Percentiles rank a stretch among this genome's conserved stretches.
Evolutionary conservation across 1,284 basidiomycete species (phyloP).

Genomic region (Sporisorium reilianum): DNA sequence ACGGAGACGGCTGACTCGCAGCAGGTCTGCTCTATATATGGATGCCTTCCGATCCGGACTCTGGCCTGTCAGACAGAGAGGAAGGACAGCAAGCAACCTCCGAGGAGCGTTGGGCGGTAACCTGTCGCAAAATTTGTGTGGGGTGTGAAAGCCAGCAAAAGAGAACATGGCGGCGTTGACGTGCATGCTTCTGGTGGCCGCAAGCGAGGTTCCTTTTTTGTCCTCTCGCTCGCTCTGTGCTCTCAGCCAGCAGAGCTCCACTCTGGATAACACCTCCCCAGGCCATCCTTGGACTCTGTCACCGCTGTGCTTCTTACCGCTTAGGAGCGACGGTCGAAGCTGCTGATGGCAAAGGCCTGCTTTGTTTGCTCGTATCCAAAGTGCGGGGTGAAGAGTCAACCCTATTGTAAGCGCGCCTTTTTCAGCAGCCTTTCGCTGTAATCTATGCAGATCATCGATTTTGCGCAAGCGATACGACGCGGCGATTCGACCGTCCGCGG

Average conservation of each 20-base stretch:
- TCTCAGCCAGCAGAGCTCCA: background rate
- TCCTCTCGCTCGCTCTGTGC: background rate
- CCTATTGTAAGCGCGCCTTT: background rate
- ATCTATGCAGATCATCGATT: too few relatives aligned
- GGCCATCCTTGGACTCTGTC: background rate
- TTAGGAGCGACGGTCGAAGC: background rate
- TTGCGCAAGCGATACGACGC: background rate
- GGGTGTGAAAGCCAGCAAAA: slow-evolving; percentile 13
- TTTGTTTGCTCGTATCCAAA: background rate
- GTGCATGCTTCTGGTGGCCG: background rate
- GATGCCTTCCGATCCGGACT: too few relatives aligned
- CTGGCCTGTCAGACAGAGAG: too few relatives aligned
- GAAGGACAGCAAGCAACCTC: too few relatives aligned
- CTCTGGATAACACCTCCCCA: background rate
- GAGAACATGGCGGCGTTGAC: background rate
- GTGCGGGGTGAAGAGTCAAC: too few relatives aligned
- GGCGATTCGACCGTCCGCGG: background rate
- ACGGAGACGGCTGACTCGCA: background rate
- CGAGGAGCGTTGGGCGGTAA: slow-evolving; percentile 14
- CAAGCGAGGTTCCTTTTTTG: background rate
- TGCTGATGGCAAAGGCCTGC: background rate
- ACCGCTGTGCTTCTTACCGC: too few relatives aligned
- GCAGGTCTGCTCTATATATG: background rate
- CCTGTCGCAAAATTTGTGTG: slow-evolving; percentile 2
- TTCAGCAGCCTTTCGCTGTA: background rate